Evolutionary conservation across 2,329 filamentous ascomycete genomes (phyloP).

Genomic region (Botrytis fabae): DNA sequence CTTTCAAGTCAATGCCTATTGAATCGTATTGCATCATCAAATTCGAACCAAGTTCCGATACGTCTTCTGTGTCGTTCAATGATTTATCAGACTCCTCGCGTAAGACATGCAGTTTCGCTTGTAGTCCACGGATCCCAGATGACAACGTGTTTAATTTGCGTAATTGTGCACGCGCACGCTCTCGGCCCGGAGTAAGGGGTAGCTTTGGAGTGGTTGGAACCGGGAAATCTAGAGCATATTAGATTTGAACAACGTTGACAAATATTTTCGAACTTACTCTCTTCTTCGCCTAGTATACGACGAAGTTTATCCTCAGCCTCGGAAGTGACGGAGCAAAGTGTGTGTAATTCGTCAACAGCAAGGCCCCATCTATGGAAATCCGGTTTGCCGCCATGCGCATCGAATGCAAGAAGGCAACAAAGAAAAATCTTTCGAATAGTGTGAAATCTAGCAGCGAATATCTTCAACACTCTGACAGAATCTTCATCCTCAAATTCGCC

Average conservation of each 20-base stretch:
- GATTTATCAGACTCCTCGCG: constrained; percentile 84
- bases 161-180: constrained; percentile 82
- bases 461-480: constrained; percentile 77
- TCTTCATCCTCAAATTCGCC: constrained; percentile 73
- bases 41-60: constrained; percentile 73
- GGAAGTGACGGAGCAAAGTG: constrained; percentile 61
- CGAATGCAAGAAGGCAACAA: constrained; percentile 84
- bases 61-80: constrained; percentile 70
- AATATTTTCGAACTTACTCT: constrained; percentile 56
- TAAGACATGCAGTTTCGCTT: constrained; percentile 90
- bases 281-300: constrained; percentile 73
- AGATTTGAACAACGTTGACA: constrained; percentile 28
- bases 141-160: constrained; percentile 86
- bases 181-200: constrained; percentile 69
- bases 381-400: constrained; percentile 73
- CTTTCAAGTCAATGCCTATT: constrained; percentile 82
- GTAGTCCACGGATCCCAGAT: constrained; percentile 84
- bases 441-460: constrained; percentile 77
- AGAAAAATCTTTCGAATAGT: constrained; percentile 81
- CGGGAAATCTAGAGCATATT: constrained; percentile 50
- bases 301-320: constrained; percentile 66
- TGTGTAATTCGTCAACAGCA: constrained; percentile 72
- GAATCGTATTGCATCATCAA: constrained; percentile 92
- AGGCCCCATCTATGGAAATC: constrained; percentile 79
- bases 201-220: constrained; percentile 57